Conservation (phyloP, 179 eudicot species). For the Amaranthus tricolor region DNA sequence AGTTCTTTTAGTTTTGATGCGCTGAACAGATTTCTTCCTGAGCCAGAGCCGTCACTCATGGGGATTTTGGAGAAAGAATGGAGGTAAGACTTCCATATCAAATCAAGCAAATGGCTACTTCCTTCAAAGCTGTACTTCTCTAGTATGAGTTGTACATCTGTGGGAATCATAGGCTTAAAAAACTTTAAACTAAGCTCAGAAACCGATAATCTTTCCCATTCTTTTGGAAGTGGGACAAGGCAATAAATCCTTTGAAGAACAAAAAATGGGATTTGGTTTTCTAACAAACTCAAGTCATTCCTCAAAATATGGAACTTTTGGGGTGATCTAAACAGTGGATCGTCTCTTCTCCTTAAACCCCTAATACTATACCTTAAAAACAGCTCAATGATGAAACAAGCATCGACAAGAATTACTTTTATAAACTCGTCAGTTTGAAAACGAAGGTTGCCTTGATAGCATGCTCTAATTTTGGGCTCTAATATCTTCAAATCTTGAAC, state of each 20-base stretch:
- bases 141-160: slow-evolving; percentile 22
- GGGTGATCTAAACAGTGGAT: slow-evolving; percentile 30
- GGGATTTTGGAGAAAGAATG: slow-evolving; percentile 30
- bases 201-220: slow-evolving; percentile 23
- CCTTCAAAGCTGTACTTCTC: slow-evolving; percentile 37
- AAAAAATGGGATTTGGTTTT: slow-evolving; percentile 66
- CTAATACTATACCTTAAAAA: slow-evolving; percentile 37
- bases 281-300: slow-evolving; percentile 50
- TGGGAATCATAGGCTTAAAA: slow-evolving; percentile 42
- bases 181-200: slow-evolving; percentile 43
- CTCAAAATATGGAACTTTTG: slow-evolving; percentile 33
- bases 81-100: slow-evolving; percentile 44
- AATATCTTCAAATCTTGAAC: slow-evolving; percentile 31
- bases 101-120: slow-evolving; percentile 52
- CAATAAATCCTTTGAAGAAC: slow-evolving; percentile 40
- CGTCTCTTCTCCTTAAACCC: slow-evolving; percentile 56
- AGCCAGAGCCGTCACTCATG: not conserved
- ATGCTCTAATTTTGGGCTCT: slow-evolving; percentile 49
- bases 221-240: slow-evolving; percentile 37
- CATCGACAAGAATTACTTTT: slow-evolving; percentile 50
- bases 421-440: slow-evolving; percentile 38
- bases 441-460: slow-evolving; percentile 32
- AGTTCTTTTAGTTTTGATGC: slow-evolving; percentile 30
- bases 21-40: slow-evolving; percentile 20
- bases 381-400: slow-evolving; percentile 62